Conservation (phyloP, 495 filamentous ascomycete species). For the Tuber umbilicatum region DNA sequence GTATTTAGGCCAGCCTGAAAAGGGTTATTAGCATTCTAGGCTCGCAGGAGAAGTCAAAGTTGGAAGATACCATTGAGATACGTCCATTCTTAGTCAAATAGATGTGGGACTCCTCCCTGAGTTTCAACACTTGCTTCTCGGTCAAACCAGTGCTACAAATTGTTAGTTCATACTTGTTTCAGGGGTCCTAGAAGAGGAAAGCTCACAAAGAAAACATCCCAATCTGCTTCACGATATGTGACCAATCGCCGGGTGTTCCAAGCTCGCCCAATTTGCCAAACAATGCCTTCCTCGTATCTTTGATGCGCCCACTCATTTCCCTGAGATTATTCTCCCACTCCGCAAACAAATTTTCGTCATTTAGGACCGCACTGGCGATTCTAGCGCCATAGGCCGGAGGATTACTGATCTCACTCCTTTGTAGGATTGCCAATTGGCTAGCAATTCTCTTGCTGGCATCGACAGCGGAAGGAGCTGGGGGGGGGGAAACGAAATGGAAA, state of each 20-base stretch:
- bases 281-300: conserved; percentile 73
- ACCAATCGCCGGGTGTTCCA: conserved; percentile 83
- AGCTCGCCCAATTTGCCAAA: conserved; percentile 69
- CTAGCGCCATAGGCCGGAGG: conserved; percentile 88
- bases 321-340: conserved; percentile 89
- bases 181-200: not conserved
- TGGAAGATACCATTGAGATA: conserved; percentile 61
- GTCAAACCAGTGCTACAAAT: conserved; percentile 61
- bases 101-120: conserved; percentile 75
- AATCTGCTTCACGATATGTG: conserved; percentile 96
- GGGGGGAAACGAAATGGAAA: conserved; percentile 86
- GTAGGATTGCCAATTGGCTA: conserved; percentile 86
- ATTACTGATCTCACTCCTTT: conserved; percentile 95
- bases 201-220: conserved; percentile 89
- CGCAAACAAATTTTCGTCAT: conserved; percentile 72
- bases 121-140: conserved; percentile 74
- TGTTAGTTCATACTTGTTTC: not conserved
- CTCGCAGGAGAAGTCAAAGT: conserved; percentile 14
- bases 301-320: conserved; percentile 93
- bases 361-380: conserved; percentile 76
- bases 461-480: conserved; percentile 59
- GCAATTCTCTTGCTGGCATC: conserved; percentile 61
- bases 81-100: conserved; percentile 99
- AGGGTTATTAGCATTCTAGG: not conserved
- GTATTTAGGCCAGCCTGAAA: conserved; percentile 76